Base-by-base conservation (phyloP, 2,329 filamentous ascomycete species). In the Kalmusia sp. region DNA sequence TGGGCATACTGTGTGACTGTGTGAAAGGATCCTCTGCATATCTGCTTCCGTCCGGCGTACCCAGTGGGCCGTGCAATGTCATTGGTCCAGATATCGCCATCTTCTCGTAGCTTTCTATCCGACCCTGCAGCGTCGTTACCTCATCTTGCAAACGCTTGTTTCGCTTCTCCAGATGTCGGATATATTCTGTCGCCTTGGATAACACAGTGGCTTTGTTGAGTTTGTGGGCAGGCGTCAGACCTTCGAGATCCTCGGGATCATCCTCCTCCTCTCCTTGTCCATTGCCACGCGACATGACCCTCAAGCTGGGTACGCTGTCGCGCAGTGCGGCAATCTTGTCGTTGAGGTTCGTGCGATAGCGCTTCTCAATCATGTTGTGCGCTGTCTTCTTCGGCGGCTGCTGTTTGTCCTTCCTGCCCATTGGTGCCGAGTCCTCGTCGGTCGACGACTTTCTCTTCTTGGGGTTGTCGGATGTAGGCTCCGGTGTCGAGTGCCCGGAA, bases 321-420 rank as follows among this genome's bases (percentile, higher is more conserved):
- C 93, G 84, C 57, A 98, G 79, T 53, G 93, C 92, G 39, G 92
- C 90, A 65, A 98, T 98, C 79, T 98, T 98, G 71, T 97, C 93
- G 70, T 98, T 98, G 52, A 98, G 82, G 69, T 98, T 98, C 49
- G 91, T 96, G 65, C 93, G 88, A 75, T 98, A 98, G 61, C 93
- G 83, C 82, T 97, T 98, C 78, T 98, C 93, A 58, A 98, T 97
- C 83, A 98, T 95, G 75, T 97, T 98, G 77, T 98, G 93, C 2
- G 93, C 92, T 27, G 93, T 96, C 82, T 97, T 97, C 82, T 96
- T 97, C 53, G 80, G 79, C 22, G 78, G 83, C 45, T 71, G 82
- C 21, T 68, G 80, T 65, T 82, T 87, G 63, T 80, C 84, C 61
- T 82, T 83, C 45, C 84, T 73, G n/a, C 59, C 61, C 1, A 64